Evolutionary conservation across 2,329 filamentous ascomycete species (phyloP), one percentile per base, ranked within the genome.

Genomic region (Endoconidiophora laricicola): DNA sequence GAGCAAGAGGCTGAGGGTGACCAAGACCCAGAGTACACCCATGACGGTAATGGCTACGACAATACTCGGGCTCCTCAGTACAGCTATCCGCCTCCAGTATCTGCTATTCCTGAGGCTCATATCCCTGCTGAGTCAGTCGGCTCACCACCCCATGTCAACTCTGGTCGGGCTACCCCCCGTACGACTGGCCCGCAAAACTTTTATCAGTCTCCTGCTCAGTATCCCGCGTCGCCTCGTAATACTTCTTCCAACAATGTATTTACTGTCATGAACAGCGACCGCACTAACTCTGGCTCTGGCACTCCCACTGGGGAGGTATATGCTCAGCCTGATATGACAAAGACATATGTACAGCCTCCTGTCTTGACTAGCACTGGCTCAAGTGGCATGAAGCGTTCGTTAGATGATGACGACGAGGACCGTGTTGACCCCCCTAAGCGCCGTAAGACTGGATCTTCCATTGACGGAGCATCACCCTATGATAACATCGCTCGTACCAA

Each of bases 251-350:
- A 85, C 69, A 93, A 79, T 61, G 69, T 94, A 46, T 94, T 94
- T 71, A 93, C 80, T 63, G 82, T 93, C 55, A 87, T 94, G 68
- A 88, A 82, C 62, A 86, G 85, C 61, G 83, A 86, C 53, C 76
- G 85, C 23, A 76, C 69, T 44, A 66, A 71, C 26, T 64, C 77
- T 9, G 68, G 74, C 16, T 86, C 85, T 57, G 81, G 81, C n/a
- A 73, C 71, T 26, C 65, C 76, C 10, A 66, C 73, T 18, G 73
- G 73, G 46, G 85, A 93, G 56, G 75, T 80, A 5, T 93, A 93
- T 61, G 74, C 76, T 33, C 72, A 78, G 14, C 72, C 83, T 22
- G 63, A 70, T 16, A 68, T 80, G 63, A 66, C 74, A 47, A 79
- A 78, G 57, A 75, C 74, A 7, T 86, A 88, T 56, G 70, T 77